These are phyloP conservation scores for Saccharomycopsis hybrid DNA, from an alignment of 1,139 yeast genomes.

Conservation along the genomic window DNA sequence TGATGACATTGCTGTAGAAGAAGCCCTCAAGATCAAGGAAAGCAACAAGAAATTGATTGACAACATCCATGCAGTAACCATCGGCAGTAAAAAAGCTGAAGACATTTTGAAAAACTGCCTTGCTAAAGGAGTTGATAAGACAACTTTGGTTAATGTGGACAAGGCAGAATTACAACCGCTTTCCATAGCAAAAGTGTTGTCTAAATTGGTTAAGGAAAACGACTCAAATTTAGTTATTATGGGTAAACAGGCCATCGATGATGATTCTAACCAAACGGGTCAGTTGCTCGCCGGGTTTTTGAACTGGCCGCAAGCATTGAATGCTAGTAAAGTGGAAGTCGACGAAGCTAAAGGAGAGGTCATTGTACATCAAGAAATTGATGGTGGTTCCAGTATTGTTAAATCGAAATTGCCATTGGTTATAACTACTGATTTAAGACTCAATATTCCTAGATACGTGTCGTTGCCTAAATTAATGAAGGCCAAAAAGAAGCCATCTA, in stretches of 20 bases:
- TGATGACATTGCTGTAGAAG: constrained; percentile 95
- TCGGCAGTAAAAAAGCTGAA: constrained; percentile 83
- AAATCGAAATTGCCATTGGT: constrained; percentile 76
- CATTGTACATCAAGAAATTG: constrained; percentile 84
- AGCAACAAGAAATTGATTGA: constrained; percentile 67
- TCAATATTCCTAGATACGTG: constrained; percentile 92
- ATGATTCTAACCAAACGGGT: constrained; percentile 94
- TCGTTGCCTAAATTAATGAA: constrained; percentile 94
- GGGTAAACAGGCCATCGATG: constrained; percentile 96
- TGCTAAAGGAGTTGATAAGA: constrained; percentile 89
- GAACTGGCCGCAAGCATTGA: constrained; percentile 97
- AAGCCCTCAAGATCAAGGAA: constrained; percentile 75
- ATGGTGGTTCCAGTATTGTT: constrained; percentile 87
- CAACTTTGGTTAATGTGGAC: constrained; percentile 77
- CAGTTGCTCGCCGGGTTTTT: constrained; percentile 93
- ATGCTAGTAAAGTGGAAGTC: constrained; percentile 80
- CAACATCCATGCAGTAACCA: constrained; percentile 82
- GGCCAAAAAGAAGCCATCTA: constrained; percentile 93
- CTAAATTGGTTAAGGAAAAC: constrained; percentile 65
- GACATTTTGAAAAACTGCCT: constrained; percentile 84
- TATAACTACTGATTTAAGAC: constrained; percentile 86
- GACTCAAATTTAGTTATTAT: constrained; percentile 72
- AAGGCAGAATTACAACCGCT: constrained; percentile 76
- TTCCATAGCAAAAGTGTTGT: constrained; percentile 78
- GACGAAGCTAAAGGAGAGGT: constrained; percentile 49